A percentile compares a stretch with the other conserved stretches of the same genome.
Conservation (phyloP, 345 rosid species). For the Corymbia maculata region DNA sequence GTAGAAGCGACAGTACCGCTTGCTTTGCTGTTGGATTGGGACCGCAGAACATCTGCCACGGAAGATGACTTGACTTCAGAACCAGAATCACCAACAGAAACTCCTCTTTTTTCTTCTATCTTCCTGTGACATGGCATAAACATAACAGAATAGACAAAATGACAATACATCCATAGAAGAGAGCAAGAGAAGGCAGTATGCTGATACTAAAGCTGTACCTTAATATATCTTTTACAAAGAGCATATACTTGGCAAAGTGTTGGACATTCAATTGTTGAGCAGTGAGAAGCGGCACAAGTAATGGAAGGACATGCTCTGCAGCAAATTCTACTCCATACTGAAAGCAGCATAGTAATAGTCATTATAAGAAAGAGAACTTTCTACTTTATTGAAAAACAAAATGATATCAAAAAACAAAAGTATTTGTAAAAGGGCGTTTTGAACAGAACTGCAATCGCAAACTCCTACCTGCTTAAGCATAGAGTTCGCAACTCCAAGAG, state of each 20-base stretch:
- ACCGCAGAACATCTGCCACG: constrained; percentile 32
- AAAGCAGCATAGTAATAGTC: constrained; percentile 4
- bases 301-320: constrained; percentile 83
- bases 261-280: constrained; percentile 88
- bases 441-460: neutral
- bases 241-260: constrained; percentile 93
- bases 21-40: constrained; percentile 35
- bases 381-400: neutral
- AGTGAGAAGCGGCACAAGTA: constrained; percentile 78
- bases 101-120: constrained; percentile 88
- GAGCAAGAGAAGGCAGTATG: neutral
- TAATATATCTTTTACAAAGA: constrained; percentile 80
- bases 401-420: neutral
- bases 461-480: constrained; percentile 71
- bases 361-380: neutral
- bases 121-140: constrained; percentile 32
- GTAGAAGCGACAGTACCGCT: constrained; percentile 40
- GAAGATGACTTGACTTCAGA: constrained; percentile 38
- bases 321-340: constrained; percentile 91
- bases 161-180: neutral
- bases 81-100: constrained; percentile 54
- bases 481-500: constrained; percentile 88
- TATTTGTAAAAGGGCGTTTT: neutral
- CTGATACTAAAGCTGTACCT: constrained; percentile 28
- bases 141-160: neutral